phyloP scores from a whole-genome alignment of 345 rosid species.

The Eucalyptus pauciflora region DNA sequence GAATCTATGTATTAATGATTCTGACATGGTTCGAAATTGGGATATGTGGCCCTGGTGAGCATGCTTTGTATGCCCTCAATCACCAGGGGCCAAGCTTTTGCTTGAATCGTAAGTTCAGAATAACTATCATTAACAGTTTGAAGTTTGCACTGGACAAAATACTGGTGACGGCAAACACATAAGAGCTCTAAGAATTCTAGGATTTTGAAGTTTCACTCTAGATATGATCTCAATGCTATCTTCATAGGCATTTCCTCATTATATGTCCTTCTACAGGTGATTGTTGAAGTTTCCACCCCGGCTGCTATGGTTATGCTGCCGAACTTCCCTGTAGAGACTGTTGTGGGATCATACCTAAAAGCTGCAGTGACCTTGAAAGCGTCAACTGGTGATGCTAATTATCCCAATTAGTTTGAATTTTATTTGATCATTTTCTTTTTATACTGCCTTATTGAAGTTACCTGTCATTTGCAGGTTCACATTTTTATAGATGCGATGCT shows the following conservation, averaged over 20 bases:
- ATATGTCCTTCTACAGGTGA: slow-evolving; percentile 28
- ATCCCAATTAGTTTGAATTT: slow-evolving; percentile 1
- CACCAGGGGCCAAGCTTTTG: background rate
- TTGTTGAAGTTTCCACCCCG: slow-evolving; percentile 72
- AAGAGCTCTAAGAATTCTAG: background rate
- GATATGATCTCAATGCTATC: background rate
- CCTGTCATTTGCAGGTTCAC: slow-evolving; percentile 44
- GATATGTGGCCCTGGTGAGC: background rate
- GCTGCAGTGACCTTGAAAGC: slow-evolving; percentile 83
- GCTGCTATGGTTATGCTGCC: slow-evolving; percentile 71
- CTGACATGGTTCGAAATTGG: background rate
- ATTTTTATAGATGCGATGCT: slow-evolving; percentile 68
- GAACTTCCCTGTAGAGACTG: slow-evolving; percentile 73
- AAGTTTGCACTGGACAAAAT: background rate
- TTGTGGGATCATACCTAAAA: slow-evolving; percentile 67
- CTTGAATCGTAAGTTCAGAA: background rate
- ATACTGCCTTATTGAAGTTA: background rate
- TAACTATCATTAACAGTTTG: background rate
- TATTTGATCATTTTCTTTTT: slow-evolving; percentile 2
- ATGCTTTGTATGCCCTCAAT: background rate
- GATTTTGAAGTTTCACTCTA: background rate
- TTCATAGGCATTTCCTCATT: background rate
- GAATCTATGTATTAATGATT: background rate
- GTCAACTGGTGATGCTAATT: slow-evolving; percentile 40
- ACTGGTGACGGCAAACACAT: background rate